Conservation (phyloP, 352 stramenopile genomes). For the Phytophthora melonis region DNA sequence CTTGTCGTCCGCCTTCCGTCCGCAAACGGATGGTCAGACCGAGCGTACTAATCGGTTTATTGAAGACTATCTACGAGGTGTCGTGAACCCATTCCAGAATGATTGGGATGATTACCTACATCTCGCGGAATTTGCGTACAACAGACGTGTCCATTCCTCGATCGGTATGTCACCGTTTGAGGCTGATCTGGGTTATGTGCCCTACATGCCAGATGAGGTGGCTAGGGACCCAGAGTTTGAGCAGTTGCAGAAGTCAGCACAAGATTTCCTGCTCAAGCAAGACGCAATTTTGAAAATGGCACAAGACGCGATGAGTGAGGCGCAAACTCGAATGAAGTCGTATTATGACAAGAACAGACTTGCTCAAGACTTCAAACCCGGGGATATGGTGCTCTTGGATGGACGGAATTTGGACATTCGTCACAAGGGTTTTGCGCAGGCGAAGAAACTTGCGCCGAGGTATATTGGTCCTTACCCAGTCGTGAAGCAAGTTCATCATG, state of each 20-base stretch:
- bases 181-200: constrained; percentile 24
- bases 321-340: constrained; percentile 12
- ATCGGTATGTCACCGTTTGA: constrained; percentile 28
- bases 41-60: constrained; percentile 17
- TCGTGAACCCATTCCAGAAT: constrained; percentile 13
- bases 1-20: too few relatives aligned
- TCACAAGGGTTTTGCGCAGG: constrained; percentile 8
- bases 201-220: constrained; percentile 21
- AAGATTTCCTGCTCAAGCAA: constrained; percentile 6
- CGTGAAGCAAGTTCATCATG: constrained; percentile 7
- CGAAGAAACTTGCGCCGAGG: constrained; percentile 14
- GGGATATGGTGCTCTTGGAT: constrained; percentile 15
- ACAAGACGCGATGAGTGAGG: constrained; percentile 18
- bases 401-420: constrained; percentile 24
- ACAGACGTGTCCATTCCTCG: constrained; percentile 10
- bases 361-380: constrained; percentile 15
- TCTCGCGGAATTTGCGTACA: constrained; percentile 32
- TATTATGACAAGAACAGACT: constrained; percentile 26
- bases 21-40: too few relatives aligned
- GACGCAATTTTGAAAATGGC: neutral
- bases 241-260: constrained; percentile 10
- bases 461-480: constrained; percentile 15
- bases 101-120: constrained; percentile 30
- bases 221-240: too few relatives aligned
- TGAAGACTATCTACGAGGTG: constrained; percentile 24